Conservation (phyloP, 2,329 filamentous ascomycete genomes). For the Arthrobotrys sphaeroides region DNA sequence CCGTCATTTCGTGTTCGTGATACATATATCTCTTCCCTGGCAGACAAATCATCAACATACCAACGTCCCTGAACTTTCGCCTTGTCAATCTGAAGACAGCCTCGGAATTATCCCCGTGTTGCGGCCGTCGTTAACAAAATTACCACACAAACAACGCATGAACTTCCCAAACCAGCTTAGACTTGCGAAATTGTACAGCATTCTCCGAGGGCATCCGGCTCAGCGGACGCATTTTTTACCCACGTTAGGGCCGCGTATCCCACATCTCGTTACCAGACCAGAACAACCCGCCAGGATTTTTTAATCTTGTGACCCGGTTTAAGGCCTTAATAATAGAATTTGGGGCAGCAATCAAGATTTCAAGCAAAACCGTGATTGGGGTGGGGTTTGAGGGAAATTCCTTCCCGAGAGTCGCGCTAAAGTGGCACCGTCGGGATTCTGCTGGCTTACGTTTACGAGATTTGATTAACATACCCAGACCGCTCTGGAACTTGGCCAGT, state of each 20-base stretch:
- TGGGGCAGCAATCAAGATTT: not conserved
- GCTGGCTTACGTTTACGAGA: not conserved
- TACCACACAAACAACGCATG: conserved; percentile 50
- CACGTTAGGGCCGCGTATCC: conserved; percentile 7
- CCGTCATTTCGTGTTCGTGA: not conserved
- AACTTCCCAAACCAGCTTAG: conserved; percentile 25
- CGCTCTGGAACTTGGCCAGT: conserved; percentile 12
- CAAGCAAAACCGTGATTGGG: not conserved
- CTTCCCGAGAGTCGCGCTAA: conserved; percentile 2
- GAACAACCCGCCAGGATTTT: not conserved
- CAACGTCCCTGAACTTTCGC: not conserved
- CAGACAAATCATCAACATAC: not conserved
- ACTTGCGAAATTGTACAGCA: not conserved
- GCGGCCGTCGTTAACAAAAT: conserved; percentile 11
- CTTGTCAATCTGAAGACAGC: not conserved
- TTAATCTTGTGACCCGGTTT: not conserved
- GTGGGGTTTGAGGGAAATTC: conserved; percentile 12
- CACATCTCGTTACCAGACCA: not conserved
- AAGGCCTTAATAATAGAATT: not conserved
- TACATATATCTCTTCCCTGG: not conserved
- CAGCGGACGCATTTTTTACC: not conserved
- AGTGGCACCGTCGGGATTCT: conserved; percentile 10
- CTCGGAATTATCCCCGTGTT: conserved; percentile 17
- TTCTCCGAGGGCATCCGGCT: conserved; percentile 28
- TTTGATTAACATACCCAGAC: conserved; percentile 22